Evolutionary conservation across 768 basidiomycete species (phyloP).

Genomic region (Nidularia pulvinata): DNA sequence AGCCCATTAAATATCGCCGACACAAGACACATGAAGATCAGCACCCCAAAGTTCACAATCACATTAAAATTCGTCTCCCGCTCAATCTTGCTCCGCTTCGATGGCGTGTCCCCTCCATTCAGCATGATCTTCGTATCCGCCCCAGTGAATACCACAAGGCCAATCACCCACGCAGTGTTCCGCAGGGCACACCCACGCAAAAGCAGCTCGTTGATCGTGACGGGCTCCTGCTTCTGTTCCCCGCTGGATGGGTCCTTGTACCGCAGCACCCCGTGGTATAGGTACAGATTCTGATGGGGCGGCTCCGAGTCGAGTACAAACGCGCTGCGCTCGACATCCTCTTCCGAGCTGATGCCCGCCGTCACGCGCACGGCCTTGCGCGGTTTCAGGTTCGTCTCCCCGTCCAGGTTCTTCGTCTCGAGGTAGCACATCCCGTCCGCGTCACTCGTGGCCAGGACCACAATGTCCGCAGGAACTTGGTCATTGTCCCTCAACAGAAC

Average conservation of each 20-base stretch:
- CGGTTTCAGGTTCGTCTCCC: slow-evolving; percentile 96
- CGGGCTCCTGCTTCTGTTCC: slow-evolving; percentile 61
- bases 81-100: slow-evolving; percentile 98
- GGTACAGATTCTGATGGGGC: slow-evolving; percentile 91
- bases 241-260: slow-evolving; percentile 58
- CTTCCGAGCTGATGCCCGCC: slow-evolving; percentile 74
- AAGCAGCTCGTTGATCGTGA: slow-evolving; percentile 91
- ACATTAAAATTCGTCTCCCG: slow-evolving; percentile 99
- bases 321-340: slow-evolving; percentile 84
- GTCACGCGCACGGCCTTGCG: slow-evolving; percentile 80
- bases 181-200: slow-evolving; percentile 89
- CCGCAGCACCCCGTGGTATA: slow-evolving; percentile 84
- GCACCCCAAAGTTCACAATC: slow-evolving; percentile 85
- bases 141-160: slow-evolving; percentile 93
- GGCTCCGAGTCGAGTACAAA: slow-evolving; percentile 94
- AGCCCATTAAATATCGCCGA: slow-evolving; percentile 79
- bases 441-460: slow-evolving; percentile 91
- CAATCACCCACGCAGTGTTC: slow-evolving; percentile 92
- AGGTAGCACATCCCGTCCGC: slow-evolving; percentile 91
- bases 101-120: slow-evolving; percentile 91
- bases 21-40: slow-evolving; percentile 74
- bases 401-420: slow-evolving; percentile 98
- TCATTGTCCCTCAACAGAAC: slow-evolving; percentile 92
- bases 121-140: slow-evolving; percentile 92
- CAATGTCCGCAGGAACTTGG: slow-evolving; percentile 94